Evolutionary conservation across 345 rosid species (phyloP).

Genomic region (Rhodamnia argentea): DNA sequence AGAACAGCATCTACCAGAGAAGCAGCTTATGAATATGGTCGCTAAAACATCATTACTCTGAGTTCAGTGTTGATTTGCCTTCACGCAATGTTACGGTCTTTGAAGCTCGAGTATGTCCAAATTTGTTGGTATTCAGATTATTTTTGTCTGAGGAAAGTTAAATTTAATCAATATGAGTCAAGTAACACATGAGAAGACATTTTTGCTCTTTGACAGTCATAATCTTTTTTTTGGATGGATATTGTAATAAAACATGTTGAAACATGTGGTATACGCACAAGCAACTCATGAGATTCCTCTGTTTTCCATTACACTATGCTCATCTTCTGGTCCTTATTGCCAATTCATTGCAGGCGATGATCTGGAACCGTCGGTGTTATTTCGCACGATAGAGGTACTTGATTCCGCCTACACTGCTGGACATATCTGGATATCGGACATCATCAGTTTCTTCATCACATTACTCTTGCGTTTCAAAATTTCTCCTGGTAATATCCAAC

Average conservation of each 20-base stretch:
- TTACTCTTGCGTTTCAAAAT: slow-evolving; percentile 50
- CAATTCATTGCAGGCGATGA: slow-evolving; percentile 34
- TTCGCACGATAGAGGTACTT: slow-evolving; percentile 49
- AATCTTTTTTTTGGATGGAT: neutral
- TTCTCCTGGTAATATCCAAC: slow-evolving; percentile 33
- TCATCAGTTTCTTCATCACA: slow-evolving; percentile 57
- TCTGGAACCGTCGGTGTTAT: slow-evolving; percentile 45
- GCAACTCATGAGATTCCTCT: neutral
- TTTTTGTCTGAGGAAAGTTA: neutral
- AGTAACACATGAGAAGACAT: neutral
- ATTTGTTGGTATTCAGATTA: neutral
- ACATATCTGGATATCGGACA: slow-evolving; percentile 51
- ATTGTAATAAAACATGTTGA: neutral
- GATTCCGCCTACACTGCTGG: slow-evolving; percentile 55
- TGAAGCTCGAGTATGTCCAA: neutral
- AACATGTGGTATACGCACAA: neutral
- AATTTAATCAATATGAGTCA: neutral
- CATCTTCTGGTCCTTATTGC: neutral
- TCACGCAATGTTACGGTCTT: neutral
- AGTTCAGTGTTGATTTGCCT: neutral
- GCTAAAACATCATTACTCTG: neutral
- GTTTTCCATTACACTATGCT: neutral
- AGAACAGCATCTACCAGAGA: neutral
- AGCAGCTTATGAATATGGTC: neutral
- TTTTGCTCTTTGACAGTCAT: neutral